Conservation (phyloP, 441 rosid species). For the Gossypium davidsonii region DNA sequence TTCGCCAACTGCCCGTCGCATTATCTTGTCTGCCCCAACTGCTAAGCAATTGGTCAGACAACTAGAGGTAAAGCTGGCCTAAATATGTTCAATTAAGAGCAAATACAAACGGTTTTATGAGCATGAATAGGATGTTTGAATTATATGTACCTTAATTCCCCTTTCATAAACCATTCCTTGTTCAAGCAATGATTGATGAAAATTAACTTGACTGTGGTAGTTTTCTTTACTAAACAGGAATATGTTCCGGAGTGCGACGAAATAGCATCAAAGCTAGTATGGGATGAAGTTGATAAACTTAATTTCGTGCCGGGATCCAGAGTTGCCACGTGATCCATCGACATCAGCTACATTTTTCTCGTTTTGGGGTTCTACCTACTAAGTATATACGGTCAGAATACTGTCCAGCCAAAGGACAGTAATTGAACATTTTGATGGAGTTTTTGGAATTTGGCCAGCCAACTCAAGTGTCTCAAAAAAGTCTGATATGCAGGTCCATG, state of each 20-base stretch:
- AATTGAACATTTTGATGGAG: background rate
- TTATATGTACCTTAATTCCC: too few relatives aligned
- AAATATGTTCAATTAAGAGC: too few relatives aligned
- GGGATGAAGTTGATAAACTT: constrained; percentile 74
- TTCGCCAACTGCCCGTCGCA: constrained; percentile 72
- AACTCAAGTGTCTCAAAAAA: background rate
- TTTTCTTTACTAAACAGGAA: constrained; percentile 33
- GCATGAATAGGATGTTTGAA: background rate
- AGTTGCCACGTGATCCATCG: constrained; percentile 38
- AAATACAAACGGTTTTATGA: background rate
- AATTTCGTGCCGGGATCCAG: constrained; percentile 50
- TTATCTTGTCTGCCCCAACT: constrained; percentile 78
- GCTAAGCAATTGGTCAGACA: constrained; percentile 63
- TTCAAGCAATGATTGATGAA: background rate
- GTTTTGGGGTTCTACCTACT: constrained; percentile 10
- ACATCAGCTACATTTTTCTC: background rate
- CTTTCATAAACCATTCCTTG: background rate
- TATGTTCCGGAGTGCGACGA: constrained; percentile 74
- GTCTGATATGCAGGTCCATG: background rate
- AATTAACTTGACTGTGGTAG: background rate
- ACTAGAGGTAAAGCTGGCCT: constrained; percentile 45
- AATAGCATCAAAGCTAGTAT: constrained; percentile 61
- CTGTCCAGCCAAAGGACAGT: constrained; percentile 11
- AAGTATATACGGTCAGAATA: constrained; percentile 15
- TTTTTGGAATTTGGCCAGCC: constrained; percentile 3